Base-by-base conservation (phyloP, 2,329 filamentous ascomycete genomes). In the Penicillium sp. region DNA sequence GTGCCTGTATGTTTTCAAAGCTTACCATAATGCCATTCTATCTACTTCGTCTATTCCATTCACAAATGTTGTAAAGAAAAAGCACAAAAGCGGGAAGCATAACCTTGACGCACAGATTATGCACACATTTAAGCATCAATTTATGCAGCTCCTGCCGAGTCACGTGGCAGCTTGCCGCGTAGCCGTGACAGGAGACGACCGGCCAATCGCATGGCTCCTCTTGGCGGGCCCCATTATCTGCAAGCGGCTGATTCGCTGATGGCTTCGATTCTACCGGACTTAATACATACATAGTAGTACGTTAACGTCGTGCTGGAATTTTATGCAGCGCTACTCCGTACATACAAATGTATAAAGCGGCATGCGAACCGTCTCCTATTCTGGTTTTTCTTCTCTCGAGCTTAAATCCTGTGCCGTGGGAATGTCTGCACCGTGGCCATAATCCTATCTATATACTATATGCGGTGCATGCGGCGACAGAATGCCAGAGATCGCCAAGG, bases 401-500 rank as follows among this genome's bases (percentile, higher is more conserved):
- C n/a, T 23, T 9, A 6, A 40, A 40, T 40, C 5, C 16, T 40
- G 35, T 40, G 35, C 12, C 18, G 20, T 5, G 6, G 38, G 18
- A 20, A 43, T 43, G 18, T 6, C 20, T 21, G 8, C 23, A 43
- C 40, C 3, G 2, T 20, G 3, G 9, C 9, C 18, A 43, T 23
- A 20, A 12, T 11, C 3, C n/a, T 18, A 16, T 6, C 18, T 18
- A 18, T 12, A 14, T 43, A 40, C 14, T 12, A 14, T 43, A 40
- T 18, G 35, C 18, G 18, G 18, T 43, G 20, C 18, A 20, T 40
- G 12, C 35, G 12, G n/a, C n/a, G 14, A 23, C 50, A 30, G 21
- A n/a, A 59, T 57, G 58, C 28, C 43, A 3, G 58, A 59, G 16
- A 35, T 59, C 6, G 45, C 57, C n/a, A 59, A 57, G 47, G 47